Percentiles rank a stretch among this genome's conserved stretches.
Conservation (phyloP, 2,329 filamentous ascomycete genomes). For the Epichloe glyceriae region DNA sequence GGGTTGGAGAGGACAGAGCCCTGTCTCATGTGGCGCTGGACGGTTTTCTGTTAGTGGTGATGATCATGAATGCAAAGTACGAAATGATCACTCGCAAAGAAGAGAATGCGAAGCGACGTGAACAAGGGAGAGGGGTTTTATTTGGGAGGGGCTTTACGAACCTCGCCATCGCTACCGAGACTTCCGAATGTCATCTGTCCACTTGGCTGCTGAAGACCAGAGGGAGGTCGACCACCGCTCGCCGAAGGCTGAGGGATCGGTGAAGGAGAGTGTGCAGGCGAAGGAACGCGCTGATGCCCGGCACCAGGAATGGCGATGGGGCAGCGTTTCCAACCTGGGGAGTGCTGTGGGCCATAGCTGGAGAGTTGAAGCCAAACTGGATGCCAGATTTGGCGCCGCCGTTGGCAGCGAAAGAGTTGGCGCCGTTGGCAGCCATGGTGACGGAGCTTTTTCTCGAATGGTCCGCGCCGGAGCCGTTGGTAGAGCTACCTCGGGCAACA, state of each 20-base stretch:
- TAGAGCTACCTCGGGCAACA: conserved; percentile 49
- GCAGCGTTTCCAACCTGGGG: conserved; percentile 44
- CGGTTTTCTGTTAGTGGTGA: conserved; percentile 8
- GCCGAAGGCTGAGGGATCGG: conserved; percentile 82
- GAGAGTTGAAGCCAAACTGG: conserved; percentile 73
- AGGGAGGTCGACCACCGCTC: conserved; percentile 75
- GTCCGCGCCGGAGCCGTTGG: conserved; percentile 57
- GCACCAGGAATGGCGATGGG: conserved; percentile 47
- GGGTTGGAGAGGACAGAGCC: conserved; percentile 49
- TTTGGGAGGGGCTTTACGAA: conserved; percentile 39
- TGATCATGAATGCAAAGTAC: background rate
- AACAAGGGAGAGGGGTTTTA: too few species aligned
- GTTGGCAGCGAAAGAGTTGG: conserved; percentile 64
- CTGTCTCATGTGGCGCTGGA: conserved; percentile 56
- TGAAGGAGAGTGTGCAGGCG: conserved; percentile 78
- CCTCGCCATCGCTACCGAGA: conserved; percentile 67
- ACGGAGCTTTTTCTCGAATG: conserved; percentile 82
- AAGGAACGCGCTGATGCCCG: conserved; percentile 57
- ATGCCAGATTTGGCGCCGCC: conserved; percentile 55
- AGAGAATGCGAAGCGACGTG: conserved; percentile 4
- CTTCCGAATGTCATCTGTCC: conserved; percentile 69
- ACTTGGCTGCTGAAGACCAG: conserved; percentile 55
- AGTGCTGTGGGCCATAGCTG: conserved; percentile 52
- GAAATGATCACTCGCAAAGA: background rate
- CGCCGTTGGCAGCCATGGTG: conserved; percentile 76